phyloP scores from a whole-genome alignment of 2,329 filamentous ascomycete genomes.

The Fonsecaea erecta region DNA sequence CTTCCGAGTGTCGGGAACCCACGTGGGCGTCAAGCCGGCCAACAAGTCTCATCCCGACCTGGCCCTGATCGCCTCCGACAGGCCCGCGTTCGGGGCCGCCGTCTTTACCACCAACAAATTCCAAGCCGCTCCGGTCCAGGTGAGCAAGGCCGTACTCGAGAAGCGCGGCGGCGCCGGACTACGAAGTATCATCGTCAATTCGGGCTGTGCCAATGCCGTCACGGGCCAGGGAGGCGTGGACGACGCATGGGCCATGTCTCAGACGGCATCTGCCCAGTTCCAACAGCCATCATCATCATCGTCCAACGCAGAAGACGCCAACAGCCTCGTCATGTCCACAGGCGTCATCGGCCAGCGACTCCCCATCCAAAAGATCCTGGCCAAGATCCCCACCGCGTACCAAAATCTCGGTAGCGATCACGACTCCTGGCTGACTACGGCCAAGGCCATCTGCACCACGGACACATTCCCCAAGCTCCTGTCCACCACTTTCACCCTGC shows the following conservation, averaged over 20 bases:
- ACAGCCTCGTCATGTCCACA: constrained; percentile 96
- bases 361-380: constrained; percentile 86
- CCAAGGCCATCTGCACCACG: constrained; percentile 93
- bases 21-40: constrained; percentile 90
- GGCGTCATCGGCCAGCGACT: constrained; percentile 95
- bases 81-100: constrained; percentile 82
- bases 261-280: constrained; percentile 72
- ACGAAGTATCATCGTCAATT: constrained; percentile 86
- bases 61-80: constrained; percentile 83
- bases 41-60: constrained; percentile 93
- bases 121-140: constrained; percentile 91
- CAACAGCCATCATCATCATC: constrained; percentile 37
- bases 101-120: constrained; percentile 99
- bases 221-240: constrained; percentile 88
- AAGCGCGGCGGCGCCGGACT: constrained; percentile 70
- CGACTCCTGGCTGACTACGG: constrained; percentile 82
- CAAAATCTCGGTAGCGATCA: constrained; percentile 73
- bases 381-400: constrained; percentile 78
- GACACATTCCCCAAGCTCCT: constrained; percentile 97
- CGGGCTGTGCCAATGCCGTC: constrained; percentile 95
- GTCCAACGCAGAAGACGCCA: constrained; percentile 47
- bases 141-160: constrained; percentile 74
- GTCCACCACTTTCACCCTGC: constrained; percentile 81
- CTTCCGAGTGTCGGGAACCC: constrained; percentile 82
- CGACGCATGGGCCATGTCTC: constrained; percentile 84